Conservation (phyloP, 192 early-diverging fungal species). For the Mortierella alpina region DNA sequence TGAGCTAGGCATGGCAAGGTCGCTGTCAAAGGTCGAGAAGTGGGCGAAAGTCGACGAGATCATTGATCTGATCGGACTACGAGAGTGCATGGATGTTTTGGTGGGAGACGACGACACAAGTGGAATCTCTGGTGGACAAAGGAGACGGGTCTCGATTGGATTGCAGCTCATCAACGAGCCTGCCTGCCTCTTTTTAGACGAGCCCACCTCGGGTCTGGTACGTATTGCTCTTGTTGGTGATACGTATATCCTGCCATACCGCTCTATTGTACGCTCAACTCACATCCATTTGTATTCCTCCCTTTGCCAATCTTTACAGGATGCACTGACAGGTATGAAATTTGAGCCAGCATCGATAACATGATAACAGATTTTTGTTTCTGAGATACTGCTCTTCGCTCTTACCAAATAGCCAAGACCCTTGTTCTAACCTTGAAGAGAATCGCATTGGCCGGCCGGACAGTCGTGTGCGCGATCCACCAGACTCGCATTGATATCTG, state of each 20-base stretch:
- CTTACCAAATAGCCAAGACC: too few species aligned
- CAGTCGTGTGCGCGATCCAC: constrained; percentile 86
- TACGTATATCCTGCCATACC: too few species aligned
- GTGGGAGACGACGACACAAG: constrained; percentile 65
- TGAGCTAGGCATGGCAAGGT: constrained; percentile 67
- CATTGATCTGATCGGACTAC: constrained; percentile 73
- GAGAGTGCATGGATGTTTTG: constrained; percentile 66
- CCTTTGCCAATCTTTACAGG: too few species aligned
- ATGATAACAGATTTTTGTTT: too few species aligned
- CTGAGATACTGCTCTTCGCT: too few species aligned
- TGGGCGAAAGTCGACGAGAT: constrained; percentile 72
- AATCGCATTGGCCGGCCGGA: constrained; percentile 30
- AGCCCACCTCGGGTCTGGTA: constrained; percentile 72
- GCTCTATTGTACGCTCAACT: too few species aligned
- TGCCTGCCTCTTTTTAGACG: constrained; percentile 76
- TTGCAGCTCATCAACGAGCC: constrained; percentile 81
- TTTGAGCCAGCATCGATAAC: neutral
- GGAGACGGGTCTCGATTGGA: constrained; percentile 83
- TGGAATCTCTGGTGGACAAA: constrained; percentile 82
- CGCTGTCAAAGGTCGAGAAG: constrained; percentile 61
- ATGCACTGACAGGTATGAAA: constrained; percentile 53
- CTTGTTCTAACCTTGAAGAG: constrained; percentile 1
- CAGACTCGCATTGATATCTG: constrained; percentile 84
- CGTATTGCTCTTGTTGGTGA: too few species aligned
- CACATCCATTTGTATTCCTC: too few species aligned